Base-by-base conservation (phyloP, 257 asterid species). In the Solanum ossicruentum region DNA sequence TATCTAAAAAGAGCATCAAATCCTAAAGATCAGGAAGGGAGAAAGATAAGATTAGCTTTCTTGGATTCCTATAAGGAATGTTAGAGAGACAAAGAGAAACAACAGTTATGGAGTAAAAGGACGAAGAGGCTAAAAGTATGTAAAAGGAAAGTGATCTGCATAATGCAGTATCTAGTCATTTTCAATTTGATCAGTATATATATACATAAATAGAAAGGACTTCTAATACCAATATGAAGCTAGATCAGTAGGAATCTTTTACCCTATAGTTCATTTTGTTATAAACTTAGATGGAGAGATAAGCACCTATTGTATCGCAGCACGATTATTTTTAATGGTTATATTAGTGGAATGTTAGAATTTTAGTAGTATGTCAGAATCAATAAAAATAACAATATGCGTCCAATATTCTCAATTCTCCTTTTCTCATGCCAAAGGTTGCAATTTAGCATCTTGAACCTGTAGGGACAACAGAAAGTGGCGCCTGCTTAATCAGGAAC, bases 381-480 rank as follows among this genome's bases (percentile, higher is more conserved):
- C 23, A 52, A 77, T 15, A 78, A 69, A 84, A 84, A 71, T n/a
- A 84, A 63, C 23, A 36, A 75, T 83, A 85, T 89, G 89, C 85
- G 88, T 84, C 87, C 47, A 90, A 85, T 88, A 88, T 92, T 89
- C 91, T 84, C 90, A 91, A 88, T 85, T 85, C 91, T 89, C 85
- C 65, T 83, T 75, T 78, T 87, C 85, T 88, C 92, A 88, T 83
- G 91, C 93, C 89, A 89, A 63, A 87, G 89, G 88, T 87, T 89
- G 89, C 88, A 80, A 58, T 86, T 89, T 89, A 90, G 88, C 90
- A 85, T 90, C 90, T 89, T 91, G 90, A 89, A 92, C 92, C 89
- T 89, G 91, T 91, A 89, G 93, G 81, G 84, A 89, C 87, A 91
- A 90, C 89, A 81, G 79, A 87, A 87, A 83, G 73, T 52, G 45